phyloP scores from a whole-genome alignment of 2,329 filamentous ascomycete species.

The Aspergillus pseudotamarii region DNA sequence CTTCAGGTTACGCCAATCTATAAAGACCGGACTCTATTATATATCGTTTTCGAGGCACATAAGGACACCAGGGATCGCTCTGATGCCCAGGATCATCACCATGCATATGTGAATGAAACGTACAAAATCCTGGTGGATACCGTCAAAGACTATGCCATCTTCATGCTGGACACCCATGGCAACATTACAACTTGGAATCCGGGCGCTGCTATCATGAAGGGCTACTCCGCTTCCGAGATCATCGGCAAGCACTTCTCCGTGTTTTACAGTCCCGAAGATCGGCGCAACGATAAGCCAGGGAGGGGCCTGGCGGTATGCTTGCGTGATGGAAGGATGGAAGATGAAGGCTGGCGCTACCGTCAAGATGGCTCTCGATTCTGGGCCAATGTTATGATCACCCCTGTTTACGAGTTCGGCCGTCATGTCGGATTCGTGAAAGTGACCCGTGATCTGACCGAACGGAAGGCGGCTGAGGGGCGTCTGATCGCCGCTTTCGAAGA shows the following conservation, averaged over 20 bases:
- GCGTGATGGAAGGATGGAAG: slow-evolving; percentile 59
- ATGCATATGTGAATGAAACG: slow-evolving; percentile 54
- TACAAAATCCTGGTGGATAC: slow-evolving; percentile 65
- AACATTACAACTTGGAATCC: slow-evolving; percentile 61
- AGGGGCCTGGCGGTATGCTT: slow-evolving; percentile 57
- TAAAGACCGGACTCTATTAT: slow-evolving; percentile 42
- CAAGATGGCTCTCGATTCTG: slow-evolving; percentile 63
- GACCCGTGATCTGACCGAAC: slow-evolving; percentile 60
- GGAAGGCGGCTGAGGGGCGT: slow-evolving; percentile 57
- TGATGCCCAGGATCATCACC: slow-evolving; percentile 36
- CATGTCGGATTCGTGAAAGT: slow-evolving; percentile 63
- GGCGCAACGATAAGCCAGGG: slow-evolving; percentile 52
- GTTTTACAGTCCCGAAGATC: slow-evolving; percentile 59
- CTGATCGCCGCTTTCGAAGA: slow-evolving; percentile 63
- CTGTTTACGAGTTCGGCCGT: slow-evolving; percentile 55
- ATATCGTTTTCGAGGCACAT: slow-evolving; percentile 47
- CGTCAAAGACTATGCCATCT: slow-evolving; percentile 66
- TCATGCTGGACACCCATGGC: slow-evolving; percentile 61
- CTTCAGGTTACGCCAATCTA: slow-evolving; percentile 49
- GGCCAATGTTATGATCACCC: slow-evolving; percentile 63
- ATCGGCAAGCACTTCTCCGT: slow-evolving; percentile 61
- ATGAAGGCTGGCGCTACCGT: slow-evolving; percentile 63
- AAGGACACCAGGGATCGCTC: slow-evolving; percentile 38
- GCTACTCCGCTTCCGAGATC: slow-evolving; percentile 58
- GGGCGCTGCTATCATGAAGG: slow-evolving; percentile 59